These are phyloP conservation scores for Aspergillus conjunctus DNA, from an alignment of 495 filamentous ascomycete genomes.

Conservation along the genomic window DNA sequence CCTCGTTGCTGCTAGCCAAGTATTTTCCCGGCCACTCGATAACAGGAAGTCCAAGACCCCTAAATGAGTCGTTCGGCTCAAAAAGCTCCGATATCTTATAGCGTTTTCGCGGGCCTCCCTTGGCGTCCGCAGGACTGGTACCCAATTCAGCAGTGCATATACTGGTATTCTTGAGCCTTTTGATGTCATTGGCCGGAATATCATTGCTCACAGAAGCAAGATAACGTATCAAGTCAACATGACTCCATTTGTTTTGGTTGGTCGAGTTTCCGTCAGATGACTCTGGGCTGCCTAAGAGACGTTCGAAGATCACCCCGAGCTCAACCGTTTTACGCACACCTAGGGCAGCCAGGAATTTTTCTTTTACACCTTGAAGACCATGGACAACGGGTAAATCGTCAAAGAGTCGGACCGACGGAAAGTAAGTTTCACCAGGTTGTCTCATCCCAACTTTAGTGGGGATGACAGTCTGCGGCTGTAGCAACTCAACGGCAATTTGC, in stretches of 20 bases:
- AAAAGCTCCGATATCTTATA: conserved; percentile 85
- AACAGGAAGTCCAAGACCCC: conserved; percentile 71
- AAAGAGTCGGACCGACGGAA: conserved; percentile 89
- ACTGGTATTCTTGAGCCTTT: conserved; percentile 70
- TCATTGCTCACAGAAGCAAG: conserved; percentile 86
- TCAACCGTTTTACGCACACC: conserved; percentile 86
- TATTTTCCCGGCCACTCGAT: conserved; percentile 82
- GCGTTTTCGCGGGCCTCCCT: conserved; percentile 48
- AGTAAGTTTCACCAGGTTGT: conserved; percentile 84
- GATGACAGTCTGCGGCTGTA: conserved; percentile 73
- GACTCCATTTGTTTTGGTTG: conserved; percentile 70
- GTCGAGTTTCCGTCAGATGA: conserved; percentile 44
- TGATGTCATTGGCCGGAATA: conserved; percentile 82
- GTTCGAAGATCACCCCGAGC: conserved; percentile 86
- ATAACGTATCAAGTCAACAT: conserved; percentile 93
- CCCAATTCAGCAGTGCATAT: conserved; percentile 79
- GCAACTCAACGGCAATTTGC: conserved; percentile 58
- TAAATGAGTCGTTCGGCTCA: conserved; percentile 73
- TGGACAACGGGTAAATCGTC: conserved; percentile 84
- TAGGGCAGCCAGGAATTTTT: conserved; percentile 79
- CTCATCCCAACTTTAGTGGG: conserved; percentile 92
- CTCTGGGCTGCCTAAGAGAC: conserved; percentile 63
- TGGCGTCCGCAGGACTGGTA: conserved; percentile 9
- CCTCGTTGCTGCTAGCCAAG: conserved; percentile 64
- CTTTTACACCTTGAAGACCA: conserved; percentile 76